phyloP scores from a whole-genome alignment of 1,284 basidiomycete genomes.

The Peniophora sp. region DNA sequence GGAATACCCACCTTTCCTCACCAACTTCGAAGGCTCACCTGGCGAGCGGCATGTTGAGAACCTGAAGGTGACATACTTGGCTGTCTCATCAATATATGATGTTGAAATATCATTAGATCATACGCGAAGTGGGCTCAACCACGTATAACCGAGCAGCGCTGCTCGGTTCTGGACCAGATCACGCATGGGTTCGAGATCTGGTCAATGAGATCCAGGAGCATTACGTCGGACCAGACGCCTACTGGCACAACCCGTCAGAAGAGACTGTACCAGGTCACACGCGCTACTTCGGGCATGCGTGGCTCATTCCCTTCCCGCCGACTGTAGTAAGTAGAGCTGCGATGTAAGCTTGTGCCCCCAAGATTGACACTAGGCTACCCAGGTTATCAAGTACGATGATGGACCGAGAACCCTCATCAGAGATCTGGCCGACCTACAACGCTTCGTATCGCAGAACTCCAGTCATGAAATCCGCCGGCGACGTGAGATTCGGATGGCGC shows the following conservation, averaged over 20 bases:
- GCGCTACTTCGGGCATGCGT: constrained; percentile 65
- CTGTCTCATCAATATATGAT: not conserved
- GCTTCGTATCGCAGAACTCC: constrained; percentile 62
- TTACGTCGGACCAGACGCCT: constrained; percentile 62
- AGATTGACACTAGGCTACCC: constrained; percentile 1
- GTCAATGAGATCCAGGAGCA: constrained; percentile 46
- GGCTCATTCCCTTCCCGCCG: constrained; percentile 76
- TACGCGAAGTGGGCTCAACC: constrained; percentile 55
- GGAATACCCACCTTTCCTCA: constrained; percentile 66
- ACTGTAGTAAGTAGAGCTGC: constrained; percentile 41
- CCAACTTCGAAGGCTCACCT: constrained; percentile 60
- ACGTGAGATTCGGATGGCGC: constrained; percentile 56
- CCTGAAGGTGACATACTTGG: constrained; percentile 46
- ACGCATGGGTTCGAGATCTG: constrained; percentile 34
- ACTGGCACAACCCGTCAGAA: constrained; percentile 43
- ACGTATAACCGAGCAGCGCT: constrained; percentile 45
- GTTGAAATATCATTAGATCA: constrained; percentile 38
- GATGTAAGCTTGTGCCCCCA: not conserved
- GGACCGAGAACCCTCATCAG: constrained; percentile 44
- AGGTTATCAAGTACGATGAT: constrained; percentile 72
- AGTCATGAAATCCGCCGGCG: constrained; percentile 39
- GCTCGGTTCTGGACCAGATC: constrained; percentile 39
- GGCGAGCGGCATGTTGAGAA: constrained; percentile 77
- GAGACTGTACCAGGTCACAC: constrained; percentile 26
- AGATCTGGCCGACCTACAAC: constrained; percentile 44